A percentile compares a stretch with the other conserved stretches of the same genome.
phyloP scores from a whole-genome alignment of 2,329 filamentous ascomycete genomes.

The Colletotrichum trifolii region DNA sequence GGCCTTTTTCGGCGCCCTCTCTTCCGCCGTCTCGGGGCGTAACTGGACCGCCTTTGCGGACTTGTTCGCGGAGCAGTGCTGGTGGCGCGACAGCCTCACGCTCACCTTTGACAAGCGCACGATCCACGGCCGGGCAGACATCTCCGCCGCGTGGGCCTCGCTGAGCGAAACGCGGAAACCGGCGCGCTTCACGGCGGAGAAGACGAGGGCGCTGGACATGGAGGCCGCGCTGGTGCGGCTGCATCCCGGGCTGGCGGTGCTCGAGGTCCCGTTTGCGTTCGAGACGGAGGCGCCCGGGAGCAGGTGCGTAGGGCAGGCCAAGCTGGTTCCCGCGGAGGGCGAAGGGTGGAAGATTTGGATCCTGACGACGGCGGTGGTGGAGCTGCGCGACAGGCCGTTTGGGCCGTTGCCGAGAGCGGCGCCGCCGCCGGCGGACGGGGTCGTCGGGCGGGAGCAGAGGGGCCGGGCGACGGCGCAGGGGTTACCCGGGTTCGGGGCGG shows the following conservation, averaged over 20 bases:
- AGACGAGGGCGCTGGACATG: background rate
- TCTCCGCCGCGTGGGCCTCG: constrained; percentile 13
- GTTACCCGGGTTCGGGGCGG: background rate
- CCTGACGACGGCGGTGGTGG: constrained; percentile 12
- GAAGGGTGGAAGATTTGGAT: constrained; percentile 6
- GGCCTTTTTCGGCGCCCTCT: constrained; percentile 6
- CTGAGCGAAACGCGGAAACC: constrained; percentile 1
- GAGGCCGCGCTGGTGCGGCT: constrained; percentile 9
- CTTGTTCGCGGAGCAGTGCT: constrained; percentile 21
- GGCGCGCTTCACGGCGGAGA: background rate
- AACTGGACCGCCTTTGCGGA: constrained; percentile 23
- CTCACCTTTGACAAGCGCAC: constrained; percentile 35
- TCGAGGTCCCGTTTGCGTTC: constrained; percentile 27
- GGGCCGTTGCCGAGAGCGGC: background rate
- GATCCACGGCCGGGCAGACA: constrained; percentile 4
- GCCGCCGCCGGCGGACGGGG: background rate
- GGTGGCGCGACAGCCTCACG: constrained; percentile 28
- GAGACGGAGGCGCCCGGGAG: background rate
- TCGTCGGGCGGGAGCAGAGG: background rate
- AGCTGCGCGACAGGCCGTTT: constrained; percentile 10
- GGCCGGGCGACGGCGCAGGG: constrained; percentile 19
- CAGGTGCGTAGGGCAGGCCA: constrained; percentile 11
- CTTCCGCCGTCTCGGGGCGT: background rate
- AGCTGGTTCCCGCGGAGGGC: constrained; percentile 5
- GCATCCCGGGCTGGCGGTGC: background rate